Conservation (phyloP, 495 filamentous ascomycete species). For the Neurospora sp. region DNA sequence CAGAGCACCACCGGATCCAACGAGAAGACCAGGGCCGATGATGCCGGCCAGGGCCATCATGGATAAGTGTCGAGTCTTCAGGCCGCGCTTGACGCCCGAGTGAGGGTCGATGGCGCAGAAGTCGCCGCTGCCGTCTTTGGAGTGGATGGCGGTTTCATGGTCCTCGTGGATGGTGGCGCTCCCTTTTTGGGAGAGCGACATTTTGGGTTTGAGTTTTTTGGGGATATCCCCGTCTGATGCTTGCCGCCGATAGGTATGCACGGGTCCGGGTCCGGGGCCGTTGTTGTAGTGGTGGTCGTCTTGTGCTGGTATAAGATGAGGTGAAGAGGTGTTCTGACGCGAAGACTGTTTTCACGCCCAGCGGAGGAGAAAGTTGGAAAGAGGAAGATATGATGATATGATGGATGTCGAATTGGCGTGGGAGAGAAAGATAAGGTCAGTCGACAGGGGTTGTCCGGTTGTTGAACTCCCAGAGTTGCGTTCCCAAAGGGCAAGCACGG, state of each 20-base stretch:
- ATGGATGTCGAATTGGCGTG: not conserved
- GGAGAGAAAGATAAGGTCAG: not conserved
- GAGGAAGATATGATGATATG: not conserved
- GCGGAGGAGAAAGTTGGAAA: not conserved
- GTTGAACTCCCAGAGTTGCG: not conserved
- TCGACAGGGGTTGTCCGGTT: not conserved
- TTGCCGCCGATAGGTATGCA: no score
- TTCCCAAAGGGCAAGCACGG: not conserved
- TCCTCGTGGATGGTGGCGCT: not conserved
- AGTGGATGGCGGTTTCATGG: not conserved
- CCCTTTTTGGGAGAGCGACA: not conserved
- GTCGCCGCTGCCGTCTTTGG: constrained; percentile 18
- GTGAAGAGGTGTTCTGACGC: not conserved
- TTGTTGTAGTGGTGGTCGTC: not conserved
- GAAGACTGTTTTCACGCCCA: not conserved
- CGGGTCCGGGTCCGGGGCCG: not conserved
- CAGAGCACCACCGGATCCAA: constrained; percentile 53
- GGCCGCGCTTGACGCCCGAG: constrained; percentile 40
- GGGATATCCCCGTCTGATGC: not conserved
- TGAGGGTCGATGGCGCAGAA: constrained; percentile 36
- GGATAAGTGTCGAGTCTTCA: constrained; percentile 60
- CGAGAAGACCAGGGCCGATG: constrained; percentile 44
- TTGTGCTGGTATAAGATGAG: not conserved
- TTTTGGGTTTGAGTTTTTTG: not conserved
- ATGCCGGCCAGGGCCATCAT: constrained; percentile 61